Percentiles rank a stretch among this genome's conserved stretches.
Conservation (phyloP, 495 filamentous ascomycete genomes). For the Cercophora newfieldiana region DNA sequence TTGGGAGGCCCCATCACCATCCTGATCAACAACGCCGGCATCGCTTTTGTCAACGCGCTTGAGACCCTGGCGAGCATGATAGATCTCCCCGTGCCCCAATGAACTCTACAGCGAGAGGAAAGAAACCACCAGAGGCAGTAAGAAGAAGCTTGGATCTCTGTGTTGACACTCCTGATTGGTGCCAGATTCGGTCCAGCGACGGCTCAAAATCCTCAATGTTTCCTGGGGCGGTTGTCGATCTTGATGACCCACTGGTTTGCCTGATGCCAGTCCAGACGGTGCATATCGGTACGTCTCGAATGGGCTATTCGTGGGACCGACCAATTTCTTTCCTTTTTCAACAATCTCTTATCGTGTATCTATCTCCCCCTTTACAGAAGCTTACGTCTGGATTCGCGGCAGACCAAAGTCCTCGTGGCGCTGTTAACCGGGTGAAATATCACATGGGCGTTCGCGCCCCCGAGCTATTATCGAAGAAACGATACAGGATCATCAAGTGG, state of each 20-base stretch:
- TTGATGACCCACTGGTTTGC: slow-evolving; percentile 2
- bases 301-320: not conserved
- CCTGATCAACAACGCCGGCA: too few relatives aligned
- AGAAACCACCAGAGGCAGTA: too few relatives aligned
- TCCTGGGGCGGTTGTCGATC: slow-evolving; percentile 1
- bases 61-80: too few relatives aligned
- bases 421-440: slow-evolving; percentile 4
- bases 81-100: too few relatives aligned
- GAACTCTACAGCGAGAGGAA: too few relatives aligned
- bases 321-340: not conserved
- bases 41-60: too few relatives aligned
- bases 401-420: slow-evolving; percentile 11
- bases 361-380: too few relatives aligned
- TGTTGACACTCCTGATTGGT: too few relatives aligned
- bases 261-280: slow-evolving; percentile 11
- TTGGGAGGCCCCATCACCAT: too few relatives aligned
- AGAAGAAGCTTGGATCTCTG: too few relatives aligned
- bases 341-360: too few relatives aligned
- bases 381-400: too few relatives aligned
- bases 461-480: not conserved
- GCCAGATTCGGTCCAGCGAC: slow-evolving; percentile 10
- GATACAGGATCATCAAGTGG: slow-evolving; percentile 18
- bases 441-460: slow-evolving; percentile 3
- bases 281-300: slow-evolving; percentile 9
- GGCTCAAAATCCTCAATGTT: not conserved